A percentile compares a stretch with the other conserved stretches of the same genome.
Evolutionary conservation across 1,284 basidiomycete species (phyloP).

Genomic region (Malassezia japonica): DNA sequence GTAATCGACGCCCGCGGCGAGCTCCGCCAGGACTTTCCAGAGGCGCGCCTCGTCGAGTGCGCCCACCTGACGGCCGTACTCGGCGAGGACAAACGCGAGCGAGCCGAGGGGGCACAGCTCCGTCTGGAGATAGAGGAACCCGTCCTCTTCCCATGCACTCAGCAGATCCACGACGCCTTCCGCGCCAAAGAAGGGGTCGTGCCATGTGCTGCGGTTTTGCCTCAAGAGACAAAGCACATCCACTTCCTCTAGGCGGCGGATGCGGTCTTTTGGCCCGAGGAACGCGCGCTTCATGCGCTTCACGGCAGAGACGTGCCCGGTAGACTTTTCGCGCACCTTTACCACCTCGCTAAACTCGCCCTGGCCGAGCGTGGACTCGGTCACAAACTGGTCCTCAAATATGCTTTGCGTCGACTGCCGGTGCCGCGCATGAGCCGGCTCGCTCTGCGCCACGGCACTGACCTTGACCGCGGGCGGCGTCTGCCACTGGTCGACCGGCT

Average conservation of each 20-base stretch:
- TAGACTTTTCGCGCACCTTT: constrained; percentile 68
- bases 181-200: constrained; percentile 56
- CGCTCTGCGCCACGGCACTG: constrained; percentile 4
- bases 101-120: constrained; percentile 90
- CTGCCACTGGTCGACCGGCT: not conserved
- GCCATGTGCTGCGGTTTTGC: constrained; percentile 21
- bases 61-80: constrained; percentile 70
- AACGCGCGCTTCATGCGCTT: constrained; percentile 85
- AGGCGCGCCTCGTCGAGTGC: constrained; percentile 85
- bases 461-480: constrained; percentile 1
- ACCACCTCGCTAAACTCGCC: constrained; percentile 92
- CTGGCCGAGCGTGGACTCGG: constrained; percentile 71
- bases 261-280: constrained; percentile 74
- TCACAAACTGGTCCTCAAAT: constrained; percentile 56
- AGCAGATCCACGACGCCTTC: constrained; percentile 68
- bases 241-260: constrained; percentile 84
- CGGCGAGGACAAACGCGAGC: constrained; percentile 80
- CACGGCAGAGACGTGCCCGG: constrained; percentile 66
- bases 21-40: constrained; percentile 91
- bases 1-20: constrained; percentile 67
- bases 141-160: constrained; percentile 93
- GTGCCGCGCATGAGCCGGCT: constrained; percentile 7
- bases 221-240: constrained; percentile 73
- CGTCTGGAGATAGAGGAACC: constrained; percentile 80
- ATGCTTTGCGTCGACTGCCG: constrained; percentile 14